These are phyloP conservation scores for Exophiala dermatitidis DNA, from an alignment of 2,329 filamentous ascomycete species.

Conservation along the genomic window DNA sequence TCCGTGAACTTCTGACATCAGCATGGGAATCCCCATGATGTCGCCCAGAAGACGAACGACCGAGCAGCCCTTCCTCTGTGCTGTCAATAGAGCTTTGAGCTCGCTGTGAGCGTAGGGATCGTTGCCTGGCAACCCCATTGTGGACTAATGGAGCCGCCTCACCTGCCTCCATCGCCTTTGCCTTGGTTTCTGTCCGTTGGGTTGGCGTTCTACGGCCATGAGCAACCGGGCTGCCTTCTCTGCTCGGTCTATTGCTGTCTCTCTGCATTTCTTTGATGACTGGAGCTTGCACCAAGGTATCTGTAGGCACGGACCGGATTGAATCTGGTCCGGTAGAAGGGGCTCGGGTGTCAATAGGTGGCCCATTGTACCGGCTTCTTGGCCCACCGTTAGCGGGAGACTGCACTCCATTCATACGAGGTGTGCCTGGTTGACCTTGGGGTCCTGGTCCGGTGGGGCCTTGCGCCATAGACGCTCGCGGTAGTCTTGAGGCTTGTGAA, in stretches of 20 bases:
- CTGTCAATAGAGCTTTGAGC: conserved; percentile 63
- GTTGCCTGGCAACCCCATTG: conserved; percentile 39
- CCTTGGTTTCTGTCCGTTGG: conserved; percentile 40
- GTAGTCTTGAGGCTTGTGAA: conserved; percentile 50
- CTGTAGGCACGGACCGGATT: conserved; percentile 10
- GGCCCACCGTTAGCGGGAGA: conserved; percentile 13
- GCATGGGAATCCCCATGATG: conserved; percentile 33
- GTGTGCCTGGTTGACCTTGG: conserved; percentile 55
- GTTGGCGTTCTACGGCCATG: conserved; percentile 61
- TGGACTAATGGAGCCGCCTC: conserved; percentile 39
- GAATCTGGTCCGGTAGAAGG: conserved; percentile 22
- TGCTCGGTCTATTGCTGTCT: conserved; percentile 25
- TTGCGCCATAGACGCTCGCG: conserved; percentile 53
- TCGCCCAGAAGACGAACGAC: conserved; percentile 29
- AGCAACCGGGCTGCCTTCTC: conserved; percentile 45
- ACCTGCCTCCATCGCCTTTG: conserved; percentile 42
- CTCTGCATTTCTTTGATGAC: conserved; percentile 22
- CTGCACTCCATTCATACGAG: conserved; percentile 40
- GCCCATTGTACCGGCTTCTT: conserved; percentile 36
- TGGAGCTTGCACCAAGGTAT: conserved; percentile 17
- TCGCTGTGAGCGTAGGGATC: conserved; percentile 51
- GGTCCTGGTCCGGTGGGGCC: conserved; percentile 58
- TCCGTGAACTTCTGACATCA: conserved; percentile 39
- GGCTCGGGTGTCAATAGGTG: conserved; percentile 34
- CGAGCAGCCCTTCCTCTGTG: conserved; percentile 51